Percentiles rank a stretch among this genome's conserved stretches.
phyloP scores from a whole-genome alignment of 2,329 filamentous ascomycete genomes.

The Stachybotrys chartarum region DNA sequence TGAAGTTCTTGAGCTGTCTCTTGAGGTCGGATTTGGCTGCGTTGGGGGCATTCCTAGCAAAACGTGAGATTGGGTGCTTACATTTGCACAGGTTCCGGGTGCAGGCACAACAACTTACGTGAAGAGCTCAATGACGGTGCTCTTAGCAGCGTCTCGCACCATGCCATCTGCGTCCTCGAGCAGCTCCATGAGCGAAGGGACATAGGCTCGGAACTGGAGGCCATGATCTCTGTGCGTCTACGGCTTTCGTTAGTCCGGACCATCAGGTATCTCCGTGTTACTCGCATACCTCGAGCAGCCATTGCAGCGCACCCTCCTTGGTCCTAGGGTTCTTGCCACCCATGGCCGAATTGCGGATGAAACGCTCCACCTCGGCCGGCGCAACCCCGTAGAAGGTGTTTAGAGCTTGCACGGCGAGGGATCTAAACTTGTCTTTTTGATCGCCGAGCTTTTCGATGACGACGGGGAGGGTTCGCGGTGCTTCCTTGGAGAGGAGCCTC shows the following conservation, averaged over 20 bases:
- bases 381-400: slow-evolving; percentile 68
- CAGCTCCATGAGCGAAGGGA: slow-evolving; percentile 74
- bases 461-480: slow-evolving; percentile 62
- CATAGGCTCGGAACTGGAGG: slow-evolving; percentile 76
- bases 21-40: slow-evolving; percentile 84
- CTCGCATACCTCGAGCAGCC: slow-evolving; percentile 63
- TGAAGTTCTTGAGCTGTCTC: slow-evolving; percentile 74
- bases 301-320: slow-evolving; percentile 79
- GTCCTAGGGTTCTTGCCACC: slow-evolving; percentile 73
- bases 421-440: slow-evolving; percentile 75
- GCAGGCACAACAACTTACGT: slow-evolving; percentile 39
- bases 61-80: slow-evolving; percentile 3
- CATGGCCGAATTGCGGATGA: slow-evolving; percentile 72
- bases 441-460: slow-evolving; percentile 84
- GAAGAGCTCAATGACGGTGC: slow-evolving; percentile 80
- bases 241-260: slow-evolving; percentile 5
- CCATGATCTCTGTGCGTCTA: slow-evolving; percentile 77
- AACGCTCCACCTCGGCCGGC: slow-evolving; percentile 68
- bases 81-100: neutral
- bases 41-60: slow-evolving; percentile 62
- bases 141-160: slow-evolving; percentile 79
- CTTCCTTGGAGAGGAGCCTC: slow-evolving; percentile 63
- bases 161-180: slow-evolving; percentile 85
- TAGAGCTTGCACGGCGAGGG: slow-evolving; percentile 67
- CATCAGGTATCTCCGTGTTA: neutral